Conservation (phyloP, 805 yeast genomes). For the Schwanniomyces pseudopolymorphus region DNA sequence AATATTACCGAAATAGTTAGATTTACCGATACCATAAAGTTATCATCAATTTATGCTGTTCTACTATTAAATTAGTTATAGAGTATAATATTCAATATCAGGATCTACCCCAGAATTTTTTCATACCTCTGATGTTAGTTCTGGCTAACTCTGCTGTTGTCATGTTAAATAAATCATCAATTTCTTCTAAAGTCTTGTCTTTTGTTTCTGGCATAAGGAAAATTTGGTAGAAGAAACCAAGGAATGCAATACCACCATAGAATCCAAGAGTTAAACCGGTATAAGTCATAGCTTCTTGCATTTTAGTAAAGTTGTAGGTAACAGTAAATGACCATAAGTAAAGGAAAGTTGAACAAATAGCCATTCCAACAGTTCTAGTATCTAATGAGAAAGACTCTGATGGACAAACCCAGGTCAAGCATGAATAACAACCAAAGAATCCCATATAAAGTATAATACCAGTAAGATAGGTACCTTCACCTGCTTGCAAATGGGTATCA, state of each 20-base stretch:
- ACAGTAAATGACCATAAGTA: constrained; percentile 64
- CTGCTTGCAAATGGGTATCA: constrained; percentile 41
- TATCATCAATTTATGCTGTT: no score
- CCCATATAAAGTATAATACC: constrained; percentile 65
- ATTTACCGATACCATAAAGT: no score
- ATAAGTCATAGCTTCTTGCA: constrained; percentile 57
- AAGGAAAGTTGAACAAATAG: constrained; percentile 53
- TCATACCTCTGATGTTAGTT: constrained; percentile 32
- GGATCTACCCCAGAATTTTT: constrained; percentile 11
- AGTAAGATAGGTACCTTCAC: constrained; percentile 59
- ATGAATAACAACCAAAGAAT: constrained; percentile 66
- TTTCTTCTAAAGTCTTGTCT: constrained; percentile 69
- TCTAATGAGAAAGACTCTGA: constrained; percentile 61
- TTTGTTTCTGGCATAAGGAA: constrained; percentile 72
- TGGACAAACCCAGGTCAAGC: constrained; percentile 69
- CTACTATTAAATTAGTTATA: neutral
- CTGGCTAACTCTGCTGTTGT: constrained; percentile 41
- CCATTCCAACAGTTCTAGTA: constrained; percentile 65
- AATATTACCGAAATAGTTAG: no score
- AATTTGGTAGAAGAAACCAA: constrained; percentile 53
- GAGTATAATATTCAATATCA: neutral
- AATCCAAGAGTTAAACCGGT: constrained; percentile 66
- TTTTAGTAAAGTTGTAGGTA: constrained; percentile 59
- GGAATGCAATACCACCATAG: constrained; percentile 64
- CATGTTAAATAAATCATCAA: constrained; percentile 59